These are phyloP conservation scores for Lachnellula willkommii DNA, from an alignment of 2,329 filamentous ascomycete genomes.

Conservation along the genomic window DNA sequence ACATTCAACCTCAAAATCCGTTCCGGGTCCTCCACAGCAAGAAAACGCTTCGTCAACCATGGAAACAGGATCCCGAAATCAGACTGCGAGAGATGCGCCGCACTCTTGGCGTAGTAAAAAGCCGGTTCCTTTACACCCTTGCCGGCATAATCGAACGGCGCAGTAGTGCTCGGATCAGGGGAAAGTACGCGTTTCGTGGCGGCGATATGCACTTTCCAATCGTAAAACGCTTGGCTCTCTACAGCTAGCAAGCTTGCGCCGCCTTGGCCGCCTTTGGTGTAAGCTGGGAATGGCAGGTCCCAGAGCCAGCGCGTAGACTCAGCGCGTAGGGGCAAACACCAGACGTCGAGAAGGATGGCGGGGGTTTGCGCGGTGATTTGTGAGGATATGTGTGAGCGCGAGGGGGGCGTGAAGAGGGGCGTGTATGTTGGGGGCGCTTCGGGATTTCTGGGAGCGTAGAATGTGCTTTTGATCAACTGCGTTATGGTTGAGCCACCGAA, in stretches of 20 bases:
- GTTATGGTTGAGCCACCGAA: slow-evolving; percentile 71
- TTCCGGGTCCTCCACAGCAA: slow-evolving; percentile 53
- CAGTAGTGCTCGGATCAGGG: slow-evolving; percentile 43
- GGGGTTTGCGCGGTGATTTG: slow-evolving; percentile 67
- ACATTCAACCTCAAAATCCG: slow-evolving; percentile 54
- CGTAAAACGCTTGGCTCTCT: slow-evolving; percentile 71
- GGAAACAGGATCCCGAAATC: slow-evolving; percentile 83
- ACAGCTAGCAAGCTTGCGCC: slow-evolving; percentile 62
- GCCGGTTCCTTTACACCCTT: slow-evolving; percentile 42
- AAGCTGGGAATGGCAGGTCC: slow-evolving; percentile 63
- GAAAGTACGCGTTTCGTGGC: slow-evolving; percentile 63
- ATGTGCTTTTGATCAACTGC: slow-evolving; percentile 75
- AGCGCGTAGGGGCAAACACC: slow-evolving; percentile 67
- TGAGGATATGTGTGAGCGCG: slow-evolving; percentile 48
- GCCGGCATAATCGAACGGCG: slow-evolving; percentile 12
- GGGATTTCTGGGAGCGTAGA: slow-evolving; percentile 49
- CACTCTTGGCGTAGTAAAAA: slow-evolving; percentile 67
- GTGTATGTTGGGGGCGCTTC: slow-evolving; percentile 44
- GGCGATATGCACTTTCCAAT: slow-evolving; percentile 69
- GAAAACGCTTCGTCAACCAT: slow-evolving; percentile 56
- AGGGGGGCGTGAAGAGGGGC: slow-evolving; percentile 56
- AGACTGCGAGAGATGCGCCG: slow-evolving; percentile 77
- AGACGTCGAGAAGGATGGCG: slow-evolving; percentile 70
- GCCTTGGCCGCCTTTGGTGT: slow-evolving; percentile 41
- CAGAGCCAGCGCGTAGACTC: slow-evolving; percentile 59